These are phyloP conservation scores for Vickermania ingenoplastis DNA, from an alignment of 208 protist species.

Conservation along the genomic window DNA sequence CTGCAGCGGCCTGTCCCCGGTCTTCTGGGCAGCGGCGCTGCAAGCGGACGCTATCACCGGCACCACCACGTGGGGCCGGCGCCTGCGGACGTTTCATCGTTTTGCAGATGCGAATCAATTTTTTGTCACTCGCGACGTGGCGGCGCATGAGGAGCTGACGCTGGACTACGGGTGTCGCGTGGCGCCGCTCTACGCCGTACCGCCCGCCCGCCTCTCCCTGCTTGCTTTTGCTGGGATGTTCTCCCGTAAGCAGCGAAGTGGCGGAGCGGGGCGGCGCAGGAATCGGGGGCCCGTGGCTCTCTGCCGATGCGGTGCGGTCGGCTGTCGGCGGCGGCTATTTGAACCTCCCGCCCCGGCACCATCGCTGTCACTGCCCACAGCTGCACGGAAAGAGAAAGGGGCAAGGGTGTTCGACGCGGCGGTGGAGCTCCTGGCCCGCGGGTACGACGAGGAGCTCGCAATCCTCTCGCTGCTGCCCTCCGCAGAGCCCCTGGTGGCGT, in stretches of 20 bases:
- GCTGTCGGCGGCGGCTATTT: too few species aligned
- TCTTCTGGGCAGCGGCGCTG: constrained; percentile 38
- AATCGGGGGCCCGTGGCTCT: too few species aligned
- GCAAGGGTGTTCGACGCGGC: constrained; percentile 15
- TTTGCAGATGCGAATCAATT: constrained; percentile 72
- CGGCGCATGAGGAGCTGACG: constrained; percentile 55
- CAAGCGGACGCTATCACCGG: constrained; percentile 6
- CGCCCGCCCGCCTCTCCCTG: too few species aligned
- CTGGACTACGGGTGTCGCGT: constrained; percentile 55
- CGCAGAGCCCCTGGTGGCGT: constrained; percentile 19
- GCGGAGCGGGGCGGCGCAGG: too few species aligned
- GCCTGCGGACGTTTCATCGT: constrained; percentile 4
- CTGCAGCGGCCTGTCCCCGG: constrained; percentile 46
- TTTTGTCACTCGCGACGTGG: constrained; percentile 51
- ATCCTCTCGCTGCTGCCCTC: constrained; percentile 31
- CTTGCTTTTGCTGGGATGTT: too few species aligned
- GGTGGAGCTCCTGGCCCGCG: constrained; percentile 17
- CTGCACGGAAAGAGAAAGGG: too few species aligned
- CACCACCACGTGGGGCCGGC: too few species aligned
- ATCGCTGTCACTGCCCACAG: too few species aligned
- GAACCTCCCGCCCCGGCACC: too few species aligned
- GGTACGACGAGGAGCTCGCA: constrained; percentile 58
- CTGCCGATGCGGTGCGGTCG: too few species aligned
- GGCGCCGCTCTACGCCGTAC: constrained; percentile 33
- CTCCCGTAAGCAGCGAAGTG: too few species aligned